A percentile compares a stretch with the other conserved stretches of the same genome.
These are phyloP conservation scores for Aspergillus fischeri DNA, from an alignment of 2,329 filamentous ascomycete species.

Conservation along the genomic window DNA sequence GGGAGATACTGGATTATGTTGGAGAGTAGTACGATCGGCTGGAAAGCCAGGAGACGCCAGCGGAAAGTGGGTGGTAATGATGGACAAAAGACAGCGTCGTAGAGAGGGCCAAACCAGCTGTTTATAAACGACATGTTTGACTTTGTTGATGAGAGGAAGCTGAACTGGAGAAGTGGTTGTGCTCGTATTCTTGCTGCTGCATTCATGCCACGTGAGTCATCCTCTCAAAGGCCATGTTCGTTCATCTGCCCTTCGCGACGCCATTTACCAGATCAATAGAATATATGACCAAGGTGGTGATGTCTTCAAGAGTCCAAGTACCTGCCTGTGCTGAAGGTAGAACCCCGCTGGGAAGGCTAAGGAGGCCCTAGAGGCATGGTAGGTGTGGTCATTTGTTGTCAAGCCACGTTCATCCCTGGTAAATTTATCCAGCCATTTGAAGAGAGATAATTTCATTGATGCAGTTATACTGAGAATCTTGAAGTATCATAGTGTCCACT, in stretches of 20 bases:
- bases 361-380: not conserved
- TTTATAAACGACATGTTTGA: not conserved
- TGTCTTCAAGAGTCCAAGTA: not conserved
- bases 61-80: constrained; percentile 38
- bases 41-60: constrained; percentile 44
- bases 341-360: not conserved
- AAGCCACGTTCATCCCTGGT: not conserved
- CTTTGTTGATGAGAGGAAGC: not conserved
- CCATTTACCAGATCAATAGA: too few species aligned
- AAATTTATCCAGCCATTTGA: not conserved
- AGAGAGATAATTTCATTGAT: not conserved
- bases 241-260: not conserved
- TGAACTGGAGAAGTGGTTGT: not conserved
- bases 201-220: not conserved
- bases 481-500: not conserved
- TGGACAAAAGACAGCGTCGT: constrained; percentile 33
- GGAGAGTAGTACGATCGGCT: constrained; percentile 39
- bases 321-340: not conserved
- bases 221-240: not conserved
- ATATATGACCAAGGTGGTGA: not conserved
- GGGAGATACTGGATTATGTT: constrained; percentile 32
- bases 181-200: not conserved
- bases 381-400: not conserved
- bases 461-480: not conserved
- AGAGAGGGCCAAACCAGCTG: constrained; percentile 6